A percentile compares a stretch with the other conserved stretches of the same genome.
These are phyloP conservation scores for Rhodamnia rubescens DNA, from an alignment of 345 rosid species.

Conservation along the genomic window DNA sequence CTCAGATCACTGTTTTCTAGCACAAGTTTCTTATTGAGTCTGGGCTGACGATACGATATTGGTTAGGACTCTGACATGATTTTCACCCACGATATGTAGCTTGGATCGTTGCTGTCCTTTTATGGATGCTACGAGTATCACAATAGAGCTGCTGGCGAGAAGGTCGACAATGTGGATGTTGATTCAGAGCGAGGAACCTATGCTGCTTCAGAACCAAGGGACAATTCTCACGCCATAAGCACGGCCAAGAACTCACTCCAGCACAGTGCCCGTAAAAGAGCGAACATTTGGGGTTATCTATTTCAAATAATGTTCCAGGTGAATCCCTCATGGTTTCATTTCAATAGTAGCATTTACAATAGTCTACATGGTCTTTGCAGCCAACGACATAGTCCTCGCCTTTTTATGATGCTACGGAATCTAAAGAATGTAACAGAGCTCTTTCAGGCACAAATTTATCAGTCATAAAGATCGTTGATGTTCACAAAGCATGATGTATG, in stretches of 20 bases:
- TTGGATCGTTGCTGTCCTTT: slow-evolving; percentile 65
- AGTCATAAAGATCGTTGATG: not conserved
- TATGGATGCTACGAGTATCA: slow-evolving; percentile 69
- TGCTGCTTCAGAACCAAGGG: not conserved
- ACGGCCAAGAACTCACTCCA: slow-evolving; percentile 21
- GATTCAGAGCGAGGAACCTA: slow-evolving; percentile 59
- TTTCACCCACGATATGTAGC: slow-evolving; percentile 18
- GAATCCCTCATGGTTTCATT: not conserved
- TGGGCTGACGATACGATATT: not conserved
- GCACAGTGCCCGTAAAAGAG: slow-evolving; percentile 26
- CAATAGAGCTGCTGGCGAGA: slow-evolving; percentile 52
- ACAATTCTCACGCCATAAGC: slow-evolving; percentile 3
- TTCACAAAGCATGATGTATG: not conserved
- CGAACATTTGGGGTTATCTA: slow-evolving; percentile 48
- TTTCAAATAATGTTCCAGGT: slow-evolving; percentile 95
- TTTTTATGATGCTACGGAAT: not conserved
- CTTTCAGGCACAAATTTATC: not conserved
- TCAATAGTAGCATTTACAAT: not conserved
- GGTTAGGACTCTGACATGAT: not conserved
- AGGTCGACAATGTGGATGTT: slow-evolving; percentile 49
- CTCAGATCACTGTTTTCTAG: not conserved
- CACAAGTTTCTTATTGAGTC: not conserved
- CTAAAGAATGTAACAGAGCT: not conserved
- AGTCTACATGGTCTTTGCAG: too few species aligned
- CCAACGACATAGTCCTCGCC: not conserved